Evolutionary conservation across 805 yeast genomes (phyloP), one percentile per base, ranked within the genome.

Genomic region (Starmerella vaccinii): DNA sequence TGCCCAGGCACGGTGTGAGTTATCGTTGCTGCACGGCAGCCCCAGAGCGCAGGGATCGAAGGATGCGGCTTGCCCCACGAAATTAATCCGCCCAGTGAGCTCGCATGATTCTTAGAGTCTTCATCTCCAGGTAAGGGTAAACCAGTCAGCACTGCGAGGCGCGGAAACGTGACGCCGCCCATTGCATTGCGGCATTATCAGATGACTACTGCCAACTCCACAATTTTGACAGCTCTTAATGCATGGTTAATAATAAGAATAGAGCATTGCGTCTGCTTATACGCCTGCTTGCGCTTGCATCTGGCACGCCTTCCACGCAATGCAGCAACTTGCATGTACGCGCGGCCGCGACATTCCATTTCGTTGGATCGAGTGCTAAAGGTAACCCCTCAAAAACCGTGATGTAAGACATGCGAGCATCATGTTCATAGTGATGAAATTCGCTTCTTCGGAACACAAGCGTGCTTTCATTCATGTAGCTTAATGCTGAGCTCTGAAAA

Each of bases 1-100:
- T n/a, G 10, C 26, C 24, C n/a, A 13, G n/a, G 26, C 26, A 16
- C 23, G 10, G 9, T n/a, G 40, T 10, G 19, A 21, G 13, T 37
- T 22, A 37, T 37, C 23, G 26, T 37, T 37, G 40, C 40, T 34
- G 38, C 7, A 13, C 18, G 18, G 38, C 38, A 34, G 22, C 22
- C 22, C 13, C 19, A 34, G 38, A 21, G 40, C 27, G 26, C 26
- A 21, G 40, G 8, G 40, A 37, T 37, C 21, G n/a, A 37, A 12
- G 40, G 16, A 15, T 39, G 43, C 30, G 43, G 43, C 43, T 39
- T 23, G 43, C 43, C 43, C 38, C 30, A 18, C 43, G 30, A 16
- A 4, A 23, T 26, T 39, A 26, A 39, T 23, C 43, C 43, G 43
- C 21, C 26, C 24, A 37, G 43, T 23, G n/a, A 24, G 7, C n/a